A percentile compares a stretch with the other conserved stretches of the same genome.
These are phyloP conservation scores for Penstemon eatonii DNA, from an alignment of 257 asterid genomes.

Conservation along the genomic window DNA sequence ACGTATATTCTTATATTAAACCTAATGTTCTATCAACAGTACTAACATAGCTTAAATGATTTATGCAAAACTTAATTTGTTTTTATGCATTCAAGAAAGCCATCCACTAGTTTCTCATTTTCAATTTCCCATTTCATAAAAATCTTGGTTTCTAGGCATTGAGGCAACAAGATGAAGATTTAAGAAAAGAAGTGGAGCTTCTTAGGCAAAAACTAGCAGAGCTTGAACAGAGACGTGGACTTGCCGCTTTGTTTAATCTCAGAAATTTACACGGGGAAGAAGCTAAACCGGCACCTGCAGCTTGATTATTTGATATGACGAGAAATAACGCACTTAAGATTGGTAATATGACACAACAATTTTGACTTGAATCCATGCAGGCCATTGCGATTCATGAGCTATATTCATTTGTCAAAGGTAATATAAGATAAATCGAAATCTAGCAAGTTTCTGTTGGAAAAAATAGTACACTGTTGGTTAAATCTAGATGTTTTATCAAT, in stretches of 20 bases:
- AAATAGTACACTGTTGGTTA: background rate
- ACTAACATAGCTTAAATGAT: background rate
- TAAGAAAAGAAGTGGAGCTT: constrained; percentile 61
- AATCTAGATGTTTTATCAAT: background rate
- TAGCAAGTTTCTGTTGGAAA: background rate
- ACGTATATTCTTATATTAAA: background rate
- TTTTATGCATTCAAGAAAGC: background rate
- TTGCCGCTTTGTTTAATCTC: constrained; percentile 46
- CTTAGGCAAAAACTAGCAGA: constrained; percentile 57
- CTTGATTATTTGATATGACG: constrained; percentile 39
- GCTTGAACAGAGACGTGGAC: constrained; percentile 56
- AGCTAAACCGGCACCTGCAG: constrained; percentile 40
- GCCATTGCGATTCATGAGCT: constrained; percentile 18
- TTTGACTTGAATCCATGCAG: constrained; percentile 23
- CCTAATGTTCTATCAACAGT: background rate
- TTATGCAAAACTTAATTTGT: background rate
- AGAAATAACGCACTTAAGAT: constrained; percentile 25
- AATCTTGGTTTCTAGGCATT: constrained; percentile 43
- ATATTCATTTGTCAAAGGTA: constrained; percentile 12
- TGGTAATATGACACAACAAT: background rate
- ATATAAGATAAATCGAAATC: constrained; percentile 12
- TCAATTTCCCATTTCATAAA: background rate
- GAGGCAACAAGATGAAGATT: constrained; percentile 66
- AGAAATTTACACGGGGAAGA: constrained; percentile 33
- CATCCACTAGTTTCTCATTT: background rate